phyloP scores from a whole-genome alignment of 495 filamentous ascomycete genomes.

The Amorphotheca resinae region DNA sequence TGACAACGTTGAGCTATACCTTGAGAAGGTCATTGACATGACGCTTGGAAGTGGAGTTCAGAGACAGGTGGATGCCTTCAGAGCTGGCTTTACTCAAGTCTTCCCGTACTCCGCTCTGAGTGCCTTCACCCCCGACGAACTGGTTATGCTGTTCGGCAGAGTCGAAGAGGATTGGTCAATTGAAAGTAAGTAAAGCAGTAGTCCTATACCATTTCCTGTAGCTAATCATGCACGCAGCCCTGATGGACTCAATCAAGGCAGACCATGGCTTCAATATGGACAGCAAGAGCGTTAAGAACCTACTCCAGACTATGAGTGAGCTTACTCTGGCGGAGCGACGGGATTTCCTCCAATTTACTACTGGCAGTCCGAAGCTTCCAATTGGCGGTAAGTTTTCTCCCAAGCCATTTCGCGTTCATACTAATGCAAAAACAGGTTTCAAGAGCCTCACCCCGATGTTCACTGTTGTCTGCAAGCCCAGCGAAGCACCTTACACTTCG shows the following conservation, averaged over 20 bases:
- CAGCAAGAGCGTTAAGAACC: slow-evolving; percentile 87
- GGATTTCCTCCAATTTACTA: slow-evolving; percentile 96
- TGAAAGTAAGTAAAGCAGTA: slow-evolving; percentile 55
- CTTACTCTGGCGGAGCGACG: slow-evolving; percentile 61
- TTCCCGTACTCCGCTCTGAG: slow-evolving; percentile 89
- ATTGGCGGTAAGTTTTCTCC: slow-evolving; percentile 68
- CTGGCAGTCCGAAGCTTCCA: slow-evolving; percentile 94
- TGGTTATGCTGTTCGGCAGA: slow-evolving; percentile 92
- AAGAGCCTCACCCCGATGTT: slow-evolving; percentile 95
- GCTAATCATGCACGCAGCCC: slow-evolving; percentile 37
- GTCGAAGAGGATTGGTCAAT: slow-evolving; percentile 96
- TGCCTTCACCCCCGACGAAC: slow-evolving; percentile 90
- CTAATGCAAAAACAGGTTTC: slow-evolving; percentile 53
- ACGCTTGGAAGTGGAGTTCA: slow-evolving; percentile 80
- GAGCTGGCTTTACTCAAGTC: slow-evolving; percentile 83
- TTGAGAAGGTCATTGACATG: slow-evolving; percentile 84
- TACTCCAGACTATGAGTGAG: slow-evolving; percentile 94
- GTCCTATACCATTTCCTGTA: slow-evolving; percentile 14
- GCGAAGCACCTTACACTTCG: slow-evolving; percentile 84
- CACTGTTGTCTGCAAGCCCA: slow-evolving; percentile 96
- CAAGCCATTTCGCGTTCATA: neutral
- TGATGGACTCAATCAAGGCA: slow-evolving; percentile 99
- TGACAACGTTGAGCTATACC: slow-evolving; percentile 75
- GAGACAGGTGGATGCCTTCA: slow-evolving; percentile 84
- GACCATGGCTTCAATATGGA: slow-evolving; percentile 99